Conservation (phyloP, 805 yeast species). For the Candida suzukii region DNA sequence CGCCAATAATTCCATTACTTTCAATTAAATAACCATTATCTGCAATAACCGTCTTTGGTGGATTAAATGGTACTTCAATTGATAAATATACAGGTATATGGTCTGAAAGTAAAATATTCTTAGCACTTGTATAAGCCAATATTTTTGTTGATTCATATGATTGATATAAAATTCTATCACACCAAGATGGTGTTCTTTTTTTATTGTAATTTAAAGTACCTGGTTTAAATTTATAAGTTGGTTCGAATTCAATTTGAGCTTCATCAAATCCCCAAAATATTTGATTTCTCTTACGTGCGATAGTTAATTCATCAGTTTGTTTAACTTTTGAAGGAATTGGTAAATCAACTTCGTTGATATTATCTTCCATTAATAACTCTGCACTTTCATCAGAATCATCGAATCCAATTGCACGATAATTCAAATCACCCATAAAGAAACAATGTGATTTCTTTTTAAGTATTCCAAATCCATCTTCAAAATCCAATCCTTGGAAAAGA, state of each 20-base stretch:
- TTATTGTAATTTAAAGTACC: slow-evolving; percentile 40
- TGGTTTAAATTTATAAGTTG: slow-evolving; percentile 66
- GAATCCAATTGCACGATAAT: slow-evolving; percentile 50
- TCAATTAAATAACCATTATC: slow-evolving; percentile 20
- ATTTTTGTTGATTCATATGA: slow-evolving; percentile 26
- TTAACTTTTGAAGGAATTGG: too few species aligned
- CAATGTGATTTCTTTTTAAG: slow-evolving; percentile 50
- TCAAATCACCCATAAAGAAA: slow-evolving; percentile 80
- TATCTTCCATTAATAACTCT: background rate
- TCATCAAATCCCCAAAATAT: slow-evolving; percentile 63
- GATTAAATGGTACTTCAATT: slow-evolving; percentile 38
- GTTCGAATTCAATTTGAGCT: slow-evolving; percentile 57
- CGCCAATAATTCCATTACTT: slow-evolving; percentile 14
- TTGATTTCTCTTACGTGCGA: slow-evolving; percentile 32
- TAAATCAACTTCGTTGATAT: too few species aligned
- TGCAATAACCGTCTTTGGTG: slow-evolving; percentile 30
- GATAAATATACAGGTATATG: slow-evolving; percentile 70
- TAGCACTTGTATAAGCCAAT: slow-evolving; percentile 40
- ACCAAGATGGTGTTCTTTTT: slow-evolving; percentile 79
- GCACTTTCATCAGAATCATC: background rate
- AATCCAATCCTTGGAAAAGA: slow-evolving; percentile 47
- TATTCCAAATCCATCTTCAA: slow-evolving; percentile 49
- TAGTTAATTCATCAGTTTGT: slow-evolving; percentile 42
- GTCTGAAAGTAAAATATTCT: slow-evolving; percentile 52
- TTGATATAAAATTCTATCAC: slow-evolving; percentile 72